Base-by-base conservation (phyloP, 768 basidiomycete genomes). In the Leccinellum rugosiceps region DNA sequence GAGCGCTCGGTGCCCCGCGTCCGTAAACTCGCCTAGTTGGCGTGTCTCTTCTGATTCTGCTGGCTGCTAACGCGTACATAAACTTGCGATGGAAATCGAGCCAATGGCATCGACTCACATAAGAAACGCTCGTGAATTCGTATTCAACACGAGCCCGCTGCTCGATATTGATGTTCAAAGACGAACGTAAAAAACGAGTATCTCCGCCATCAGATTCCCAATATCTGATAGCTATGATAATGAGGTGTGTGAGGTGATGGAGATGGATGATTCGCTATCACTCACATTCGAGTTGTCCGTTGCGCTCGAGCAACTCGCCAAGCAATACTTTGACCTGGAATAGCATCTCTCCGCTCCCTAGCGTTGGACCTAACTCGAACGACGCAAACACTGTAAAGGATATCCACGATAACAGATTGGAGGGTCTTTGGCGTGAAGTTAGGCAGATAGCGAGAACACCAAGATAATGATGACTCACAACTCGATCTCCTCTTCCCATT, bases 261-360 rank as follows among this genome's bases (percentile, higher is more conserved):
- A 19, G 11, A 19, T 19, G 9, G 3, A 25, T 9, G 9, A 41
- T 41, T 41, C n/a, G n/a, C 38, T 26, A 17, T 28, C 3, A 19
- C 47, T 48, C 9, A 48, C 26, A 30, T 30, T 48, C 47, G 17
- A 48, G 28, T 19, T 28, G 47, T 30, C 47, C 47, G 28, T 30
- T 10, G 28, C 28, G 47, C 13, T 30, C 25, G 13, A 26, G 47
- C 47, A 48, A 30, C 47, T 30, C 47, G 17, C 28, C 52, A 8
- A 52, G n/a, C 5, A 14, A 21, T 8, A 6, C 32, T 50, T 60
- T 21, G 10, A 43, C 41, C 43, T 11, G 41, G 21, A 25, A 45
- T 3, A 60, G 31, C 10, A 45, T 3, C 23, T 60, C 59, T 44
- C 59, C 59, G 3, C 41, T 56, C 11, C 56, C 56, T 11, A 58